Evolutionary conservation across 768 basidiomycete species (phyloP), one percentile per base, ranked within the genome.

Genomic region (Mycena pura): DNA sequence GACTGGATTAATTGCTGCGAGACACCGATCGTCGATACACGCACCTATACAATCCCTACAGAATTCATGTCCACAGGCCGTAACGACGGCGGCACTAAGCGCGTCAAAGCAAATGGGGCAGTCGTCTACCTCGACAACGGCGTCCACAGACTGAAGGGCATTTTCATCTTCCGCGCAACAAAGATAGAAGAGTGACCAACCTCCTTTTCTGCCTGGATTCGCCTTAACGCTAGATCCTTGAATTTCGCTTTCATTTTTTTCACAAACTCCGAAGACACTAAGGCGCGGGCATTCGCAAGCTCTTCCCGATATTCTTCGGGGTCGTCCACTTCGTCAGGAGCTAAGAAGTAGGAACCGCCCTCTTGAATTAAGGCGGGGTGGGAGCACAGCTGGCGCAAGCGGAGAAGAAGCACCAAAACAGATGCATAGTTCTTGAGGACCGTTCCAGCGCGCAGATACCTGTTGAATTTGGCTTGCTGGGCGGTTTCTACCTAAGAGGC

Each of bases 31-130:
- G 34, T 10, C 8, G 15, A n/a, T n/a, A 29, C 11, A 71, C 79
- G 60, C 68, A 84, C 84, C 55, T 27, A 89, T 76, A 67, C 90
- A 91, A 36, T 82, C 80, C 7, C 78, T 76, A 69, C 90, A 91
- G 72, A 88, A 91, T 1, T 80, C 71, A 65, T 91, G 90, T 2
- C 71, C 70, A 66, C 91, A 92, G 0, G 77, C 64, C 0, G 88
- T 89, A 38, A 91, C 70, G 19, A 86, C 75, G 15, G 86, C 76
- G 51, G 85, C 78, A 1, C 77, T 81, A 68, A 84, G 77, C 4
- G 73, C 70, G 56, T 91, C 90, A 59, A 82, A 83, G 70, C 90
- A 91, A 54, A 92, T 84, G 0, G 87, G 81, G 64, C 91, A 92
- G 56, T 88, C 86, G 40, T 86, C 85, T 10, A 80, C 78, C 22